These are phyloP conservation scores for Heritiera fomes DNA, from an alignment of 345 rosid species.

Conservation along the genomic window DNA sequence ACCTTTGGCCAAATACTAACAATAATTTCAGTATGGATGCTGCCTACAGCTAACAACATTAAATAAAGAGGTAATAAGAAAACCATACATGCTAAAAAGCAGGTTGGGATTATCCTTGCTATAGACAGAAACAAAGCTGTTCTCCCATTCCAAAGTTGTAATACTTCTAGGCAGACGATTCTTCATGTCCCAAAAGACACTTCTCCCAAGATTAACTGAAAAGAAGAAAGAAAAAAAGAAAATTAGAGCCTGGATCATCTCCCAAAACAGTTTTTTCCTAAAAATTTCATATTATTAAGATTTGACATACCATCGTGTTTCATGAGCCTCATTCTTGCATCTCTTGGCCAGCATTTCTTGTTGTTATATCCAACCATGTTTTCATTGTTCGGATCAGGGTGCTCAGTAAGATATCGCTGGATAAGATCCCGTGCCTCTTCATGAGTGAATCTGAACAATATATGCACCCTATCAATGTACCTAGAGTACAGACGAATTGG, in stretches of 20 bases:
- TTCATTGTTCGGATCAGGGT: constrained; percentile 98
- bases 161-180: constrained; percentile 98
- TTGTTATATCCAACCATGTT: constrained; percentile 99
- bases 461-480: constrained; percentile 93
- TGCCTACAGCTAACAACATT: neutral
- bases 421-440: constrained; percentile 99
- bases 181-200: constrained; percentile 99
- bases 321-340: constrained; percentile 99
- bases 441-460: constrained; percentile 91
- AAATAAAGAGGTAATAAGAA: neutral
- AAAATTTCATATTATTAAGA: neutral
- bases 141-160: constrained; percentile 98
- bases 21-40: neutral
- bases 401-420: constrained; percentile 98
- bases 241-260: neutral
- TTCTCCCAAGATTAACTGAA: constrained; percentile 96
- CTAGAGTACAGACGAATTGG: constrained; percentile 93
- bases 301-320: constrained; percentile 81
- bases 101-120: constrained; percentile 99
- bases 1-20: neutral
- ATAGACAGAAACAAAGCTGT: constrained; percentile 91
- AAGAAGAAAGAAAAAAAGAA: constrained; percentile 11
- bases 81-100: constrained; percentile 96
- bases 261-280: neutral
- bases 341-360: constrained; percentile 99